These are phyloP conservation scores for Petrea volubilis DNA, from an alignment of 257 asterid genomes.

Conservation along the genomic window DNA sequence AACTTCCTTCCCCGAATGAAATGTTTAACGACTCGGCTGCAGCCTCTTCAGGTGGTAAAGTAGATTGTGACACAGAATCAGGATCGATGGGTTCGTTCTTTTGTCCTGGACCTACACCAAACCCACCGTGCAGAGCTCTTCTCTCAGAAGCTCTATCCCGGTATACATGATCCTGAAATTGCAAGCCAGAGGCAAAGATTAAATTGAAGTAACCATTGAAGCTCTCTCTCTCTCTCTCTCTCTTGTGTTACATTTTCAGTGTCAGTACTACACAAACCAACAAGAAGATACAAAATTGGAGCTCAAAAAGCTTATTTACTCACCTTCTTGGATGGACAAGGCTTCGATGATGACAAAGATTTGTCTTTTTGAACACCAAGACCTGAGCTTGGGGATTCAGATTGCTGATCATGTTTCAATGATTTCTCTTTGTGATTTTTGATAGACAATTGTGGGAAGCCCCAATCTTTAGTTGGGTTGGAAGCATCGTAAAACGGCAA, in stretches of 20 bases:
- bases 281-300: neutral
- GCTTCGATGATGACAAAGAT: slow-evolving; percentile 31
- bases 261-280: too few relatives aligned
- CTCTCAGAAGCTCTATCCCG: slow-evolving; percentile 99
- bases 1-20: slow-evolving; percentile 87
- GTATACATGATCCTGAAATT: slow-evolving; percentile 49
- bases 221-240: too few relatives aligned
- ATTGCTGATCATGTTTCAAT: slow-evolving; percentile 32
- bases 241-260: neutral
- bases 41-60: slow-evolving; percentile 56
- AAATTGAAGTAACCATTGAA: neutral
- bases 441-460: slow-evolving; percentile 67
- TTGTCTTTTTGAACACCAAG: slow-evolving; percentile 32
- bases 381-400: slow-evolving; percentile 40
- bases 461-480: slow-evolving; percentile 85
- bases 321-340: slow-evolving; percentile 50
- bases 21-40: slow-evolving; percentile 70
- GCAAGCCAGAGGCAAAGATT: neutral
- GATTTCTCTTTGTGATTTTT: slow-evolving; percentile 30
- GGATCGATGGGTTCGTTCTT: slow-evolving; percentile 40
- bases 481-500: slow-evolving; percentile 69
- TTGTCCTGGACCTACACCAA: slow-evolving; percentile 95
- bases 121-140: slow-evolving; percentile 85
- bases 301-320: slow-evolving; percentile 1
- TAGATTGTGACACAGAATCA: slow-evolving; percentile 48